Evolutionary conservation across 2,329 filamentous ascomycete genomes (phyloP), one percentile per base, ranked within the genome.

Genomic region (Clonostachys solani): DNA sequence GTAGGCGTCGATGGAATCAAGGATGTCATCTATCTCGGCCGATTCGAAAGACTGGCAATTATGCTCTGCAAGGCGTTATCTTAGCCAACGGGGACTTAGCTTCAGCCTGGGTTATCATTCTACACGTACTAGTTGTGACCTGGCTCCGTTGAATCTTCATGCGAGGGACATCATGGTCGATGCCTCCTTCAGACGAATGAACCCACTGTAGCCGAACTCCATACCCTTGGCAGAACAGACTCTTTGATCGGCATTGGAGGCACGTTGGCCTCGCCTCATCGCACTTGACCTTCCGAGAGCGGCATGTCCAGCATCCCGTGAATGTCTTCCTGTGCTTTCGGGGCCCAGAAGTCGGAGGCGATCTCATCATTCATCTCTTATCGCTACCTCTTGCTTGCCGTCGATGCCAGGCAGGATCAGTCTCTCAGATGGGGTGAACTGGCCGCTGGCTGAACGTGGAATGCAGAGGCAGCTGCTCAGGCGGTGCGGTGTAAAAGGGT

Each of bases 271-370:
- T 58, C 33, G 52, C 55, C 54, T 68, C 65, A 47, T 68, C 66
- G 45, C 64, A 66, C 54, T 68, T 68, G 54, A 67, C 60, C 50
- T 63, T 62, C 16, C 65, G 58, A 33, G 59, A 52, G 16, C 65
- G 64, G 49, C 65, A 68, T 7, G 64, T 64, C 63, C 63, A 66
- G 47, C 65, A 68, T 12, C 65, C 65, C 4, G 54, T 57, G 47
- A 61, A 60, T 4, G 54, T 60, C 49, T 62, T 62, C 35, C 49
- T 56, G 17, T 54, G 51, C 29, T 59, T 60, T n/a, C 36, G 36
- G 36, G 15, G 9, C 23, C 23, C 23, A 29, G 23, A 29, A 29
- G 23, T 29, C 23, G 23, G 23, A 29, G 23, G 23, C 8, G 23
- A 29, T 29, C 9, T 29, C 23, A 29, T 29, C 23, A 29, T 29